A percentile compares a stretch with the other conserved stretches of the same genome.
phyloP scores from a whole-genome alignment of 208 protist genomes.

The Crithidia sp. region DNA sequence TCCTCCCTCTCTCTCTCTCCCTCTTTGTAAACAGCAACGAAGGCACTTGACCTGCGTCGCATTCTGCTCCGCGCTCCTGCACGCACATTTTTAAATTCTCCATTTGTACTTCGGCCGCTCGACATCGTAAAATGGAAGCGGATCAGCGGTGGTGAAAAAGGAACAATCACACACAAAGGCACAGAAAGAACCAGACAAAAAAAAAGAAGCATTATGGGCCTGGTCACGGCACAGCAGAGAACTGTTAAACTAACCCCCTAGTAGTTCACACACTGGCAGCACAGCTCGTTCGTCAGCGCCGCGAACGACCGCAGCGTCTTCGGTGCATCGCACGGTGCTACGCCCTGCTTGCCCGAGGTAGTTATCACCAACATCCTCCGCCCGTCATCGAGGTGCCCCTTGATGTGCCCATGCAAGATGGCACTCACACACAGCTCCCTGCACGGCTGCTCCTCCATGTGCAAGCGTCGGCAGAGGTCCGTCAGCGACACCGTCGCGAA shows the following conservation, averaged over 20 bases:
- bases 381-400: conserved; percentile 45
- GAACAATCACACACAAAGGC: no score
- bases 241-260: background rate
- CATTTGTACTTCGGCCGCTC: no score
- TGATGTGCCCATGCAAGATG: conserved; percentile 91
- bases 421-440: conserved; percentile 90
- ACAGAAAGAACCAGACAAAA: no score
- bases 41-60: no score
- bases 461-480: conserved; percentile 67
- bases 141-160: background rate
- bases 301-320: conserved; percentile 19
- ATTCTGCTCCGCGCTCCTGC: no score
- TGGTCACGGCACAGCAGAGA: no score
- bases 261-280: conserved; percentile 7
- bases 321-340: conserved; percentile 5
- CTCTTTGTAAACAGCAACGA: no score
- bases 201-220: background rate
- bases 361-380: conserved; percentile 43
- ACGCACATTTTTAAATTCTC: no score
- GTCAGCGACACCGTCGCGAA: conserved; percentile 82
- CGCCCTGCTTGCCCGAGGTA: conserved; percentile 4
- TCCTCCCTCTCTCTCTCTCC: no score
- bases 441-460: conserved; percentile 79
- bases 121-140: background rate
- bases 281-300: conserved; percentile 18